Evolutionary conservation across 257 asterid species (phyloP), one percentile per base, ranked within the genome.

Genomic region (Capsicum chinense): DNA sequence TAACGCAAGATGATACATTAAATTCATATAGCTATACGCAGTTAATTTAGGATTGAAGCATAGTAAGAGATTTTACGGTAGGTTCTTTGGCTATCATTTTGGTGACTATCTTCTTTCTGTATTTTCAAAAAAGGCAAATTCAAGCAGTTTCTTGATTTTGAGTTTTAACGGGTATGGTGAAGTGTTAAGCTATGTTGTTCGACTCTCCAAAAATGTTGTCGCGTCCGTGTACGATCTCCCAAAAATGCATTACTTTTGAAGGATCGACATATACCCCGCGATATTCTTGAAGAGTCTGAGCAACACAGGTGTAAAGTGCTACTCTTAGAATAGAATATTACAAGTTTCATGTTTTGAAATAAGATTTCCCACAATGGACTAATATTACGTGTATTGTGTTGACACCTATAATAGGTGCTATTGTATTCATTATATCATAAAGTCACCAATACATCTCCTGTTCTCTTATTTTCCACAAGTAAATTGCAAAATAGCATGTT

Each of bases 381-480:
- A 64, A 64, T 64, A 64, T 64, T 26, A 12, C 11, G 44, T 67
- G 74, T 35, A 67, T 67, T 67, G 50, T 37, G 19, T 67, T 67
- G 50, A 14, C 74, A 67, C 76, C 52, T 67, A 15, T 37, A 67
- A 6, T 14, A 67, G 12, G 44, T 67, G 50, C 11, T 67, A 37
- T 67, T 67, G 50, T 67, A 67, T 37, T 67, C 76, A 67, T 37
- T 15, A 67, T 35, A 67, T 42, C 52, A 66, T 66, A 33, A 66
- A 35, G 21, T 37, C 12, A 67, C 37, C 12, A 67, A 9, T 67
- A 14, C 19, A 37, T 67, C 21, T 67, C 76, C 52, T 67, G 50
- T 67, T 67, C 21, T 37, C 50, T 67, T 37, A 37, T 42, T 67
- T 57, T 33, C 52, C 8, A 67, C 52, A 14, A 37, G 50, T 67